phyloP scores from a whole-genome alignment of 257 asterid species.

The Salvia hispanica region DNA sequence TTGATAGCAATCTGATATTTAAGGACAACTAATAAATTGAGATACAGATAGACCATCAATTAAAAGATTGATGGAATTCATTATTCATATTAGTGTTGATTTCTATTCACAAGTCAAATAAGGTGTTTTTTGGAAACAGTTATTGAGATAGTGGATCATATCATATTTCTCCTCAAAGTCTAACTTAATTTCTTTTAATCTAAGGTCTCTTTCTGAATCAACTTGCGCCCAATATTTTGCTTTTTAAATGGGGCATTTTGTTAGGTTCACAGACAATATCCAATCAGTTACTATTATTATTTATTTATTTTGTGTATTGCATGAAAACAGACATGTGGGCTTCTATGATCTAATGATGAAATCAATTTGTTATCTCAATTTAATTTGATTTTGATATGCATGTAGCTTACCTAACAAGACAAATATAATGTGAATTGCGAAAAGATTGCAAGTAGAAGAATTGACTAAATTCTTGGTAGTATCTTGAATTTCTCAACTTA shows the following conservation, averaged over 20 bases:
- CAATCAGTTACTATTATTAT: not conserved
- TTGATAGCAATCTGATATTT: too few species aligned
- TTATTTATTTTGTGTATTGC: not conserved
- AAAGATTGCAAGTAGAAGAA: too few species aligned
- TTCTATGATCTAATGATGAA: not conserved
- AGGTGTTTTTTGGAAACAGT: not conserved
- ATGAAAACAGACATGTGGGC: not conserved
- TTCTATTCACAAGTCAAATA: conserved; percentile 26
- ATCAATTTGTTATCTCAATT: not conserved
- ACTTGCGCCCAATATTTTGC: not conserved
- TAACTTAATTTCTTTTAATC: not conserved
- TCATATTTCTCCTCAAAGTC: conserved; percentile 16
- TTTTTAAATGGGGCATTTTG: conserved; percentile 17
- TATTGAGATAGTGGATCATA: not conserved
- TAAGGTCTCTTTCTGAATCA: conserved; percentile 20
- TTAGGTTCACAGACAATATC: conserved; percentile 17
- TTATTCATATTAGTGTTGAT: not conserved
- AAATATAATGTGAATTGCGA: too few species aligned
- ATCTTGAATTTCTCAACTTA: too few species aligned
- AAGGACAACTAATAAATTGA: too few species aligned
- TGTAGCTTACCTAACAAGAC: too few species aligned
- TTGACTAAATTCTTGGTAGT: too few species aligned
- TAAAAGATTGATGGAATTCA: too few species aligned
- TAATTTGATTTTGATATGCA: too few species aligned
- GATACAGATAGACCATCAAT: too few species aligned